Evolutionary conservation across 2,329 filamentous ascomycete genomes (phyloP).

Genomic region (Clathrospora elynae): DNA sequence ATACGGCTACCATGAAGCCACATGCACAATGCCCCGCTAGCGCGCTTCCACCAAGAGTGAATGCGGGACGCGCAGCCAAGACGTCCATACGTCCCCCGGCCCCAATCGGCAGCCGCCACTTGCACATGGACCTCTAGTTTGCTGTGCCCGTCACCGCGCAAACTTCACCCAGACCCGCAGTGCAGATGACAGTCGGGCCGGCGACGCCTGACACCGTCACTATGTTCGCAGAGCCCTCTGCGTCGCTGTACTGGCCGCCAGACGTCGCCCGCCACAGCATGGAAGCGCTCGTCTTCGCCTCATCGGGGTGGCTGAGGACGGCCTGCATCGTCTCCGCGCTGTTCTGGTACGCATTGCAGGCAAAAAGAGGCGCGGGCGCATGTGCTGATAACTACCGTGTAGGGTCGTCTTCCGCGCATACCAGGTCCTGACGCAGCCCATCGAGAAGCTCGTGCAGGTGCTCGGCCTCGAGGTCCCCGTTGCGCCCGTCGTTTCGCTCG

Average conservation of each 20-base stretch:
- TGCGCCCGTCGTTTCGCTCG: slow-evolving; percentile 84
- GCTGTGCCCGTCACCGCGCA: slow-evolving; percentile 2
- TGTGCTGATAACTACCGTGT: neutral
- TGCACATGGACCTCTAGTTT: neutral
- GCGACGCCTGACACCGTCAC: slow-evolving; percentile 18
- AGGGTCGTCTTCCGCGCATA: slow-evolving; percentile 86
- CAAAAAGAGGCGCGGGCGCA: neutral
- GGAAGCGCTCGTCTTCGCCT: slow-evolving; percentile 42
- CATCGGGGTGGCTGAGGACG: slow-evolving; percentile 45
- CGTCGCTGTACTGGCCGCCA: slow-evolving; percentile 43
- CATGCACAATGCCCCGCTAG: slow-evolving; percentile 11
- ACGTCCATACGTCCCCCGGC: slow-evolving; percentile 17
- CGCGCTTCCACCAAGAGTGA: slow-evolving; percentile 7
- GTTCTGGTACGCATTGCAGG: slow-evolving; percentile 36
- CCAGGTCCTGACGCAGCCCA: slow-evolving; percentile 87
- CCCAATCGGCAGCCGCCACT: slow-evolving; percentile 16
- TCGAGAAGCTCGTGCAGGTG: slow-evolving; percentile 86
- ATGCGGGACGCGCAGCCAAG: slow-evolving; percentile 18
- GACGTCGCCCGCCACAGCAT: slow-evolving; percentile 44
- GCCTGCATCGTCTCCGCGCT: slow-evolving; percentile 43
- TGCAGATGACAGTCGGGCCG: slow-evolving; percentile 8
- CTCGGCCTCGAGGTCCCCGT: slow-evolving; percentile 93
- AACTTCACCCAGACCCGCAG: slow-evolving; percentile 6
- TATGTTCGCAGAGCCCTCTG: slow-evolving; percentile 42
- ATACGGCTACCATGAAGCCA: no score